Percentiles rank a stretch among this genome's conserved stretches.
Conservation (phyloP, 176 grass and related monocot species). For the Rhynchospora breviuscula region DNA sequence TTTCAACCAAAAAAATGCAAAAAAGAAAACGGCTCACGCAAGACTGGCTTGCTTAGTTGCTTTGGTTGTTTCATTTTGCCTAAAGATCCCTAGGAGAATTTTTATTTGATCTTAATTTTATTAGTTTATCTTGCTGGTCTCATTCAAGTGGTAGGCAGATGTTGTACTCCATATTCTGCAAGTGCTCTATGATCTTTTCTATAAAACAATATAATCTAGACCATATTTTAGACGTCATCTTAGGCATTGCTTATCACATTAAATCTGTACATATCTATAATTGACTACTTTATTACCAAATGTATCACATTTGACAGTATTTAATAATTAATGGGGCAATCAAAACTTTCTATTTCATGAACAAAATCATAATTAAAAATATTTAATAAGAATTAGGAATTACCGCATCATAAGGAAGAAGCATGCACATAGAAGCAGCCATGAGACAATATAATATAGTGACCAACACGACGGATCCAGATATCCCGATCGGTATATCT, state of each 20-base stretch:
- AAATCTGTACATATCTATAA: not conserved
- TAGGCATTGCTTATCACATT: not conserved
- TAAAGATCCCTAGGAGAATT: not conserved
- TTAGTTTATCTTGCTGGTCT: not conserved
- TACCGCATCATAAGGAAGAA: slow-evolving; percentile 93
- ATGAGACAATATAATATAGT: slow-evolving; percentile 95
- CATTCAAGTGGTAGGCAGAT: not conserved
- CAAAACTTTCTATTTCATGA: not conserved
- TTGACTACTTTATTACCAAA: not conserved
- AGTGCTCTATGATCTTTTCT: not conserved
- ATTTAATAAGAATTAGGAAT: not conserved
- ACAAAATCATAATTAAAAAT: not conserved
- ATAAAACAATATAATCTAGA: not conserved
- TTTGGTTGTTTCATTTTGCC: not conserved
- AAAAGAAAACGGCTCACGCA: not conserved
- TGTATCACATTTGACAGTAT: not conserved
- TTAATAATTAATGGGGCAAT: not conserved
- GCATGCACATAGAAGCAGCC: slow-evolving; percentile 90
- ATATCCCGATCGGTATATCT: slow-evolving; percentile 88
- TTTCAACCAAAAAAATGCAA: not conserved
- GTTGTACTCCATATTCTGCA: not conserved
- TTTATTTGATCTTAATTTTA: not conserved
- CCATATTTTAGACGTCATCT: not conserved
- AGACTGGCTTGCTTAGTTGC: not conserved
- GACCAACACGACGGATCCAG: slow-evolving; percentile 75